Evolutionary conservation across 495 filamentous ascomycete genomes (phyloP).

Genomic region (Lichina pygmaea): DNA sequence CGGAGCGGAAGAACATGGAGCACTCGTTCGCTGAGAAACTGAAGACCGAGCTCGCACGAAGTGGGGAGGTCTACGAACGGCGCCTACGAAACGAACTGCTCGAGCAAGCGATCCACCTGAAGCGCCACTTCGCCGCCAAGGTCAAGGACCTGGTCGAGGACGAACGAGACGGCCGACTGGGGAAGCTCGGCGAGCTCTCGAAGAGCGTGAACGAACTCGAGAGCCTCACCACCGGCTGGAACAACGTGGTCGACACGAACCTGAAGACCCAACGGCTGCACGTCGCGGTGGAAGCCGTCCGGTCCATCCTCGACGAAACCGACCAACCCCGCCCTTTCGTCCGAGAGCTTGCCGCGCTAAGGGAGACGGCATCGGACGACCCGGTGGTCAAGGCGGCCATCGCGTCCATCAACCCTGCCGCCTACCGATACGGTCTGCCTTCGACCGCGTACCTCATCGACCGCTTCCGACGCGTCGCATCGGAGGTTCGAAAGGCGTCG

Average conservation of each 20-base stretch:
- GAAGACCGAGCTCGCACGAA: constrained; percentile 42
- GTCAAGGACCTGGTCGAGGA: constrained; percentile 63
- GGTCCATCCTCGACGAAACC: constrained; percentile 46
- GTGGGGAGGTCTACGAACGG: constrained; percentile 50
- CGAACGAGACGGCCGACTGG: constrained; percentile 67
- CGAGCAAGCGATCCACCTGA: constrained; percentile 71
- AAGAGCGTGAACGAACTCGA: constrained; percentile 53
- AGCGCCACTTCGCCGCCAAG: constrained; percentile 52
- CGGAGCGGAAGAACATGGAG: constrained; percentile 53
- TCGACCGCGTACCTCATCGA: constrained; percentile 66
- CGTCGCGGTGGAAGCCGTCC: constrained; percentile 81
- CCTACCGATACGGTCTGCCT: constrained; percentile 80
- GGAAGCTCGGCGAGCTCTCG: constrained; percentile 60
- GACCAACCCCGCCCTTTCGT: constrained; percentile 61
- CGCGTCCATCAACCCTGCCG: constrained; percentile 71
- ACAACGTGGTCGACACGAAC: constrained; percentile 62
- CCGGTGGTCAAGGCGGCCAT: constrained; percentile 74
- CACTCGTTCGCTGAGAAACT: constrained; percentile 56
- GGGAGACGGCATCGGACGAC: constrained; percentile 66
- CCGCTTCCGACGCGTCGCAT: constrained; percentile 81
- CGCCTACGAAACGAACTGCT: constrained; percentile 60
- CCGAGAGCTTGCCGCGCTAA: constrained; percentile 72
- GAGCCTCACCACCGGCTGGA: constrained; percentile 60
- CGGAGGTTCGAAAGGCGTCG: constrained; percentile 79
- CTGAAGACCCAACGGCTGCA: constrained; percentile 85